phyloP scores from a whole-genome alignment of 1,284 basidiomycete species.

The Ceratobasidium sp. region DNA sequence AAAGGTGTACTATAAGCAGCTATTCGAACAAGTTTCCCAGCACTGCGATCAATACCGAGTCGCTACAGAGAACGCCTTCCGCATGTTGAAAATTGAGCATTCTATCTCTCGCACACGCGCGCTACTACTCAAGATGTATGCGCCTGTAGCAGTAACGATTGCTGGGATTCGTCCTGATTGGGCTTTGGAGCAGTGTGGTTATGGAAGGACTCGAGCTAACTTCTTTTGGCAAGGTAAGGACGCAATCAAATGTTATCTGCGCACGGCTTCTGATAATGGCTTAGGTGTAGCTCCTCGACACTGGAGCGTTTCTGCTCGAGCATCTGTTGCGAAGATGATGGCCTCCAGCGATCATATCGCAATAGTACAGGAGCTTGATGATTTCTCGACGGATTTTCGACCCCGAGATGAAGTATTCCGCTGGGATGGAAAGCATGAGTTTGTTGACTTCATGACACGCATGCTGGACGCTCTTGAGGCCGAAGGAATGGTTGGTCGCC shows the following conservation, averaged over 20 bases:
- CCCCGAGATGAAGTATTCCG: background rate
- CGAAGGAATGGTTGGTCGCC: background rate
- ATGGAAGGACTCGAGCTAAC: background rate
- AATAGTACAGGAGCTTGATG: background rate
- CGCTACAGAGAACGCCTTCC: background rate
- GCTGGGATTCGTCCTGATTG: background rate
- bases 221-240: conserved; percentile 1
- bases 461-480: background rate
- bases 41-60: background rate
- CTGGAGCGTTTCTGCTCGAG: background rate
- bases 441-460: background rate
- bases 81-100: background rate
- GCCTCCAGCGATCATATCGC: background rate
- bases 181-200: background rate
- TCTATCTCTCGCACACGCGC: background rate
- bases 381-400: background rate
- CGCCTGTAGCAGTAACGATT: background rate
- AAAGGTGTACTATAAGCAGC: background rate
- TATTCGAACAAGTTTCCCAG: background rate
- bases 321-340: background rate
- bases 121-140: background rate
- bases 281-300: background rate
- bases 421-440: background rate
- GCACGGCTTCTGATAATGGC: background rate
- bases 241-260: background rate